Evolutionary conservation across 805 yeast genomes (phyloP), one percentile per base, ranked within the genome.

Genomic region (Ogataea siamensis): DNA sequence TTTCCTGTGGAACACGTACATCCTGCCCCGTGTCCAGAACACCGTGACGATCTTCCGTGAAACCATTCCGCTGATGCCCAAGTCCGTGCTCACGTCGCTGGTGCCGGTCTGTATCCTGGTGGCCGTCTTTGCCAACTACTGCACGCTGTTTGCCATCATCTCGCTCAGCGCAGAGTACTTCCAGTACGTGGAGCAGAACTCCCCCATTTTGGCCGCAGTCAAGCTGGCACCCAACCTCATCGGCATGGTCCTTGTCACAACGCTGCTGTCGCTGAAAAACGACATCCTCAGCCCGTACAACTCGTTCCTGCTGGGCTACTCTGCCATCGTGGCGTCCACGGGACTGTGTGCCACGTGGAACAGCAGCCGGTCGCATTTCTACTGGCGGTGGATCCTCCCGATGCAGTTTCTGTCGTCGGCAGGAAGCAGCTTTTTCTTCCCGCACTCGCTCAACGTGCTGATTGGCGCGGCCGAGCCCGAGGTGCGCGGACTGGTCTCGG

Each of bases 401-500:
- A 7, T 32, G 21, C 39, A 39, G 66, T 62, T 5, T 37, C 41
- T 39, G 8, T 12, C 26, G n/a, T 18, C 43, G 9, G 25, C 30
- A 17, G 58, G 60, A 2, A 39, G 47, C 2, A 58, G 58, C 21
- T 37, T 59, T 4, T 63, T 51, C 45, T 59, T 59, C 44, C 47
- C 62, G 11, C 49, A 59, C 7, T 57, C 54, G 29, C 39, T 58
- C 32, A 59, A 53, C 27, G 50, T 58, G 10, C 45, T 61, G n/a
- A 50, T 42, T 20, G 63, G 28, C 42, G 53, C 28, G 33, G 57
- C 70, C 5, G 72, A 73, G 1, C 35, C 49, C 3, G 60, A 63
- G 25, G 46, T 61, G 18, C 70, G 65, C 36, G 71, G 70, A 7
- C 58, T 65, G 12, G 65, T 64, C 5, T 45, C 64, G 7, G 73